Conservation (phyloP, 805 yeast genomes). For the Kodamaea nitidulidarum region DNA sequence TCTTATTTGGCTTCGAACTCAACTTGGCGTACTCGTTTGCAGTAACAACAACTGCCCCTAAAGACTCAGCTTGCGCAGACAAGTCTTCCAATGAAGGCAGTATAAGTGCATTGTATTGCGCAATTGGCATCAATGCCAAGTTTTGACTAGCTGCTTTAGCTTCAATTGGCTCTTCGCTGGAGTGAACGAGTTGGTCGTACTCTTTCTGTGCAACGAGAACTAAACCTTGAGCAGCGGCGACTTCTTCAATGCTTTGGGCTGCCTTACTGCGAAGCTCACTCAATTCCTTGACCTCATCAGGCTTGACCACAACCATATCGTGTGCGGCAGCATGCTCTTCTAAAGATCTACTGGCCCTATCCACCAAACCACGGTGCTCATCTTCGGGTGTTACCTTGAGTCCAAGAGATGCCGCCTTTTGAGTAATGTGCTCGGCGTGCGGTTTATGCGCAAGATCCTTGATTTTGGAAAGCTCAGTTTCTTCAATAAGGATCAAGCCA, state of each 20-base stretch:
- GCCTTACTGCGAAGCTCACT: constrained; percentile 2
- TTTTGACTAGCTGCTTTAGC: constrained; percentile 11
- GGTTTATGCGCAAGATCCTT: constrained; percentile 13
- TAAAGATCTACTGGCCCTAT: constrained; percentile 25
- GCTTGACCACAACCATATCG: constrained; percentile 18
- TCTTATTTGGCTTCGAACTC: constrained; percentile 10
- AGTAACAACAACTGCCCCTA: constrained; percentile 7
- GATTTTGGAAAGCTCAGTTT: constrained; percentile 2
- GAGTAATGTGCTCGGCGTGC: constrained; percentile 9
- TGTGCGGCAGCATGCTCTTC: constrained; percentile 14
- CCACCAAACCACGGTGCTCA: constrained; percentile 43
- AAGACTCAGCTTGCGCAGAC: constrained; percentile 3
- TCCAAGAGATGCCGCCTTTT: constrained; percentile 9
- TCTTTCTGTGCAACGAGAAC: background rate
- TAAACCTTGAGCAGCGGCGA: background rate
- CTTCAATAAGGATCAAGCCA: constrained; percentile 4
- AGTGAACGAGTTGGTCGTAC: background rate
- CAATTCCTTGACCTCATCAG: constrained; percentile 6
- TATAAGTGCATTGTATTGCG: background rate
- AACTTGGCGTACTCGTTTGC: constrained; percentile 4
- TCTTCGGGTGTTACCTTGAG: constrained; percentile 12
- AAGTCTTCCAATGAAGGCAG: constrained; percentile 8
- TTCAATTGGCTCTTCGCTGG: constrained; percentile 18
- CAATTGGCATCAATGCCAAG: constrained; percentile 1
- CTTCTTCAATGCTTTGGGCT: background rate